phyloP scores from a whole-genome alignment of 257 asterid genomes.

The Przewalskia tangutica region DNA sequence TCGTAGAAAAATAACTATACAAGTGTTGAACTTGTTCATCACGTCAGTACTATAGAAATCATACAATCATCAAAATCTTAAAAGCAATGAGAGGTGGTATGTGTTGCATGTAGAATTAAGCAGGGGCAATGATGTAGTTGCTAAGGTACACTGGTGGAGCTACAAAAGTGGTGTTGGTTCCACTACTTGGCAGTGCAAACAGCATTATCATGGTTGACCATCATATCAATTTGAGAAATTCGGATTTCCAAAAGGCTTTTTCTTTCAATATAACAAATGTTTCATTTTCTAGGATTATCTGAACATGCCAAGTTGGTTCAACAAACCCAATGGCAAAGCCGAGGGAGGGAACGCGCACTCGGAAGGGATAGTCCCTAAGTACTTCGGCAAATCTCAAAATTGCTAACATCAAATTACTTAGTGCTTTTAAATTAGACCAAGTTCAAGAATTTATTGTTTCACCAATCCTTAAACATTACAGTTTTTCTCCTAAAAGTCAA shows the following conservation, averaged over 20 bases:
- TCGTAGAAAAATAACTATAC: background rate
- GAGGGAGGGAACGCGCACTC: background rate
- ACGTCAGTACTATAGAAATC: background rate
- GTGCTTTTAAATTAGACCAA: background rate
- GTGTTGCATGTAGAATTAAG: background rate
- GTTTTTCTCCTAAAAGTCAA: background rate
- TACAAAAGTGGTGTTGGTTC: background rate
- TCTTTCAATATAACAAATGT: background rate
- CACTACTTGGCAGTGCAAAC: background rate
- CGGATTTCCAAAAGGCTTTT: background rate
- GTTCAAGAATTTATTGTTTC: background rate
- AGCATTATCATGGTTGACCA: background rate
- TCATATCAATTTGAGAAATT: background rate
- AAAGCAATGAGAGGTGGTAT: background rate
- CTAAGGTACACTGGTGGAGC: background rate
- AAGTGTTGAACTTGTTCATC: background rate
- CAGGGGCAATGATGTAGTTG: background rate
- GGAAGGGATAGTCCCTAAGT: background rate
- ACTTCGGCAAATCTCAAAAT: background rate
- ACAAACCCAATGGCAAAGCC: background rate
- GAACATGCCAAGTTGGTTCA: background rate
- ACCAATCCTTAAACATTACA: background rate
- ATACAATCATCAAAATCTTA: background rate
- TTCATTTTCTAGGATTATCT: background rate
- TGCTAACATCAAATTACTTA: background rate